A percentile compares a stretch with the other conserved stretches of the same genome.
phyloP scores from a whole-genome alignment of 441 rosid genomes.

The Populus hybrid region DNA sequence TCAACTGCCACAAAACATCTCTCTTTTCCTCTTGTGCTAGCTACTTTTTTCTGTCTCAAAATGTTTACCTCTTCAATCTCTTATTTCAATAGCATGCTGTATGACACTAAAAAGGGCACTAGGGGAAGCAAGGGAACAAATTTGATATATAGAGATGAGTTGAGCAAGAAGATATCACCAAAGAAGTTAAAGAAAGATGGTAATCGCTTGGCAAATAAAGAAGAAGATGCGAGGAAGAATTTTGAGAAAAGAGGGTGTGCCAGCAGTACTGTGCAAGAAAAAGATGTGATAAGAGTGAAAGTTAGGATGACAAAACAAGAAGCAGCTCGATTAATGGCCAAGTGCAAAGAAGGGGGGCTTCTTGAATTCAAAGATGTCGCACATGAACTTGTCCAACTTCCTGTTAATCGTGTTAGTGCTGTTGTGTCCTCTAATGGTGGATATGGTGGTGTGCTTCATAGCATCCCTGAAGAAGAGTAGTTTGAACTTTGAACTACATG shows the following conservation, averaged over 20 bases:
- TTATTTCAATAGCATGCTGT: not conserved
- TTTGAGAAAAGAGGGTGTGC: constrained; percentile 3
- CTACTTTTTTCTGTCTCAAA: not conserved
- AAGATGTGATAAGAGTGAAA: constrained; percentile 30
- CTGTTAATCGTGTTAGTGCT: not conserved
- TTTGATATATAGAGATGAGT: constrained; percentile 21
- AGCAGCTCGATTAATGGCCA: constrained; percentile 35
- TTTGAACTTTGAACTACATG: not conserved
- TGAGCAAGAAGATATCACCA: constrained; percentile 18
- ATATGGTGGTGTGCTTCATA: not conserved
- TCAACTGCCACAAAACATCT: not conserved
- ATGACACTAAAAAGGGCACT: not conserved
- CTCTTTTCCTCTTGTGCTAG: not conserved
- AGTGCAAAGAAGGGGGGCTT: constrained; percentile 38
- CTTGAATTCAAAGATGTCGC: constrained; percentile 41
- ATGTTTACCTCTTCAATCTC: constrained; percentile 19
- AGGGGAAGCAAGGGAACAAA: constrained; percentile 1
- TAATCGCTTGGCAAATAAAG: not conserved
- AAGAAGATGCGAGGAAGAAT: not conserved
- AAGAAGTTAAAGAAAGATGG: constrained; percentile 10
- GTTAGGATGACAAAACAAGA: constrained; percentile 12
- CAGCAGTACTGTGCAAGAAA: not conserved
- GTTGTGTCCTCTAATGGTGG: constrained; percentile 4
- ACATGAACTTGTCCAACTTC: constrained; percentile 18
- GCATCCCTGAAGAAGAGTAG: constrained; percentile 32